Evolutionary conservation across 768 basidiomycete genomes (phyloP).

Genomic region (Suillus alpinus): DNA sequence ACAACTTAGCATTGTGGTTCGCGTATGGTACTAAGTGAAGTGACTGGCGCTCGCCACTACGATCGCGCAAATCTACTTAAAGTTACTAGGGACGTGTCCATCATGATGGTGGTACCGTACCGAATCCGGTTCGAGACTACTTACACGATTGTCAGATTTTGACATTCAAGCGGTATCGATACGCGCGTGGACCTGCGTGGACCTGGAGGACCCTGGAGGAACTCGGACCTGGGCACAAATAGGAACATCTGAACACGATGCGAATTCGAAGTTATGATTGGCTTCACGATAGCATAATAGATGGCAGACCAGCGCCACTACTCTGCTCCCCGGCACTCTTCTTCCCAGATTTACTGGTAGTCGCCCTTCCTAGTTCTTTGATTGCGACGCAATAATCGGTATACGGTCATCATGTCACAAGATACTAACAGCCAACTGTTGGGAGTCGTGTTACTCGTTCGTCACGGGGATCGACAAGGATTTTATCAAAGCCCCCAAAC

Average conservation of each 20-base stretch:
- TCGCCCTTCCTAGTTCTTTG: not conserved
- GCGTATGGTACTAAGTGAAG: no score
- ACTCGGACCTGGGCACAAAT: not conserved
- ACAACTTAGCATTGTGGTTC: no score
- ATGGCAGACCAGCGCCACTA: not conserved
- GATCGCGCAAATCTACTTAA: not conserved
- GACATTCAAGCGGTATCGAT: not conserved
- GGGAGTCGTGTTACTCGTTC: slow-evolving; percentile 54
- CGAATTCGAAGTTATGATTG: not conserved
- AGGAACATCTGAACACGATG: not conserved
- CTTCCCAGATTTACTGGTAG: not conserved
- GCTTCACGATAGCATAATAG: not conserved
- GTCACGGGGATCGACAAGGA: slow-evolving; percentile 62
- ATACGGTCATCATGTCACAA: slow-evolving; percentile 9
- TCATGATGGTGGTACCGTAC: not conserved
- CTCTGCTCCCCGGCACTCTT: not conserved
- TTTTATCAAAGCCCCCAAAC: slow-evolving; percentile 64
- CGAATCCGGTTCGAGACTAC: not conserved
- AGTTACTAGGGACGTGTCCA: no score
- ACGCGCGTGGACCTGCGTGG: not conserved
- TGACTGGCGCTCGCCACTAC: not conserved
- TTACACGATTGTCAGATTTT: not conserved
- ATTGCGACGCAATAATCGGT: not conserved
- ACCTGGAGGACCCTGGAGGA: no score
- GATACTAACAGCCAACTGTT: slow-evolving; percentile 35